Evolutionary conservation across 306 rosid genomes (phyloP).

Genomic region (barrel medic (Medicago truncatula)): DNA sequence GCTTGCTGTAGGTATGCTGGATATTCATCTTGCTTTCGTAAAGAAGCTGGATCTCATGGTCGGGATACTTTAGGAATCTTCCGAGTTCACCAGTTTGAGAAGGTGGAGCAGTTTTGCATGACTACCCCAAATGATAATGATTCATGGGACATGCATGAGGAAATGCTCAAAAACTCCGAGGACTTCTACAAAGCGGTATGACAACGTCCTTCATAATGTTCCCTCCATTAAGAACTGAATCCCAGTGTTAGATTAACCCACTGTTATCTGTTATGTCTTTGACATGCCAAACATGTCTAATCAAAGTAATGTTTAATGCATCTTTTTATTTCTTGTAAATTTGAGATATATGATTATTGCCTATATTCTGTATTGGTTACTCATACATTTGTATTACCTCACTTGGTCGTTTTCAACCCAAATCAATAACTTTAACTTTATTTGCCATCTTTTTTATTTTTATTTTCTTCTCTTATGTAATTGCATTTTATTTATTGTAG

Average conservation of each 20-base stretch:
- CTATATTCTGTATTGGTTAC: conserved; percentile 7
- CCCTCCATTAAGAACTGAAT: background rate
- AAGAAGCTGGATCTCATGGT: conserved; percentile 99
- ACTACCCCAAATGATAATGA: conserved; percentile 84
- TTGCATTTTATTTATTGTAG: conserved; percentile 50
- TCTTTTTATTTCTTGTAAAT: conserved; percentile 21
- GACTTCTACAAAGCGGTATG: conserved; percentile 80
- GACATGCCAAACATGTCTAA: conserved; percentile 26
- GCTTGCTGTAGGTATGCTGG: conserved; percentile 79
- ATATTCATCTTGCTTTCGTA: conserved; percentile 94
- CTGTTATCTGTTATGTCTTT: background rate
- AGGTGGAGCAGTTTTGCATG: conserved; percentile 91
- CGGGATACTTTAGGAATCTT: conserved; percentile 96
- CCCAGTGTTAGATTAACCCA: conserved; percentile 25
- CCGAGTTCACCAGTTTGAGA: conserved; percentile 96
- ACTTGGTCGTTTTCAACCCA: conserved; percentile 22
- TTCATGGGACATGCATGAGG: conserved; percentile 96
- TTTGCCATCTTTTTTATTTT: background rate
- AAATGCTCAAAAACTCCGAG: conserved; percentile 90
- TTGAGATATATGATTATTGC: conserved; percentile 19
- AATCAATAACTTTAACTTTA: conserved; percentile 19
- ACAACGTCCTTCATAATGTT: background rate
- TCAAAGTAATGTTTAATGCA: conserved; percentile 1
- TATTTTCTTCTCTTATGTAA: background rate
- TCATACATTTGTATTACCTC: background rate